Evolutionary conservation across 192 early-diverging fungal genomes (phyloP), one percentile per base, ranked within the genome.

Genomic region (Coemansia sp.): DNA sequence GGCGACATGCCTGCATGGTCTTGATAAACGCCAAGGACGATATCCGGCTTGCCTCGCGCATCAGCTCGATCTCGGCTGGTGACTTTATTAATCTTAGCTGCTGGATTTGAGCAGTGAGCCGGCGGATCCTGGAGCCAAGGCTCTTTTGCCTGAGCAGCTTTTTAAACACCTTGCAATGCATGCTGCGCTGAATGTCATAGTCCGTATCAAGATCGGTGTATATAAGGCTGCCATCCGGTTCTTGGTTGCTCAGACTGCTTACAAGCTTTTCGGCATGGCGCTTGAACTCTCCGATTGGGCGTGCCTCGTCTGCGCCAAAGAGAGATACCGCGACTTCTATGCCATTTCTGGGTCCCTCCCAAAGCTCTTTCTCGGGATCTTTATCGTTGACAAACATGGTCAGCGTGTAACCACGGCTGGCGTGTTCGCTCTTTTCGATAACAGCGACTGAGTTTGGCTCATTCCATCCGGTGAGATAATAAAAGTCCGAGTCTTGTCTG

Each of bases 261-360:
- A 63, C 56, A 38, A 81, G 64, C 45, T 70, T 69, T 21, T 21
- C 35, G 9, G 66, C 68, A 46, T 71, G 43, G 18, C 35, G 62
- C 24, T 35, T 44, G 59, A 84, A 73, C n/a, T 75, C 73, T 60
- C 39, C 49, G 14, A 72, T 44, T 11, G 68, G 71, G 39, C 68
- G 62, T 24, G 77, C 83, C 78, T 94, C 89, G 64, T 95, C 93
- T 5, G 92, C 92, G n/a, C 91, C 92, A 85, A 93, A 95, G 10
- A 89, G 60, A 36, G 87, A 80, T 51, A 85, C 84, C 0, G 90
- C 93, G 7, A 89, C 93, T 16, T 93, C 88, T 1, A 94, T 55
- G 7, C 96, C 96, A 11, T 90, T 89, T 39, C 92, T 73, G 36
- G 94, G 91, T 14, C 96, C 96, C 67, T 98, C 96, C 96, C 96